Percentiles rank a stretch among this genome's conserved stretches.
phyloP scores from a whole-genome alignment of 768 basidiomycete genomes.

The Sarcodon aspratus region DNA sequence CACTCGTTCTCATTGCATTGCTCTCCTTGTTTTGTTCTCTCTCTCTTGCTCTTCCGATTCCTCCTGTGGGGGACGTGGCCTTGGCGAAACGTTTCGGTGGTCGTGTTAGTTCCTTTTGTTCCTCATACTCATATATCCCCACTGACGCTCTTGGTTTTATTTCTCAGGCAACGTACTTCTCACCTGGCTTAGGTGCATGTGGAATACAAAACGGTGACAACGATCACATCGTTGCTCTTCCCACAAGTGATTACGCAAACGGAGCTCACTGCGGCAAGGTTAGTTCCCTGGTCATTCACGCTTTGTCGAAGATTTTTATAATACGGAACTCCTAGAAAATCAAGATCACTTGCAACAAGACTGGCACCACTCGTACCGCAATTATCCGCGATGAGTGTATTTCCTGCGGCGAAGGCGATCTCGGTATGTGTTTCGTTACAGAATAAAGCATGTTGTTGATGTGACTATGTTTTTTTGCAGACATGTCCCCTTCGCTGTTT shows the following conservation, averaged over 20 bases:
- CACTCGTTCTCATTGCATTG: too few relatives aligned
- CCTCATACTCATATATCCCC: background rate
- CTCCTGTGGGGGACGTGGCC: too few relatives aligned
- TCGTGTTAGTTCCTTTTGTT: background rate
- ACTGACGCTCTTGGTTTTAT: background rate
- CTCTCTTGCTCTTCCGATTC: too few relatives aligned
- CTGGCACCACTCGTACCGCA: constrained; percentile 36
- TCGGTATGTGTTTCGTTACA: constrained; percentile 33
- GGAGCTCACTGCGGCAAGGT: constrained; percentile 56
- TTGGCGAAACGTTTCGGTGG: background rate
- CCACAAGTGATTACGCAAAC: constrained; percentile 36
- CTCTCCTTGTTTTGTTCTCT: too few relatives aligned
- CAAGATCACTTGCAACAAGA: constrained; percentile 45
- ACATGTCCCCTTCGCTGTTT: constrained; percentile 59
- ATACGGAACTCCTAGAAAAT: constrained; percentile 34
- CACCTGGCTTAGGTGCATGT: constrained; percentile 53
- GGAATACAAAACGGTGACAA: constrained; percentile 35
- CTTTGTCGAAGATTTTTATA: background rate
- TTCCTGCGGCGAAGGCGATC: constrained; percentile 35
- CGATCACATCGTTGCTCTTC: constrained; percentile 54
- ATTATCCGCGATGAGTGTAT: constrained; percentile 47
- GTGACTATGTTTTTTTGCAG: constrained; percentile 23
- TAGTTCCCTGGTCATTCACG: constrained; percentile 8
- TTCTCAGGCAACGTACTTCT: constrained; percentile 56
- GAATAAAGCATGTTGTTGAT: too few relatives aligned